phyloP scores from a whole-genome alignment of 352 stramenopile genomes.

The Phytopythium mirpurense region DNA sequence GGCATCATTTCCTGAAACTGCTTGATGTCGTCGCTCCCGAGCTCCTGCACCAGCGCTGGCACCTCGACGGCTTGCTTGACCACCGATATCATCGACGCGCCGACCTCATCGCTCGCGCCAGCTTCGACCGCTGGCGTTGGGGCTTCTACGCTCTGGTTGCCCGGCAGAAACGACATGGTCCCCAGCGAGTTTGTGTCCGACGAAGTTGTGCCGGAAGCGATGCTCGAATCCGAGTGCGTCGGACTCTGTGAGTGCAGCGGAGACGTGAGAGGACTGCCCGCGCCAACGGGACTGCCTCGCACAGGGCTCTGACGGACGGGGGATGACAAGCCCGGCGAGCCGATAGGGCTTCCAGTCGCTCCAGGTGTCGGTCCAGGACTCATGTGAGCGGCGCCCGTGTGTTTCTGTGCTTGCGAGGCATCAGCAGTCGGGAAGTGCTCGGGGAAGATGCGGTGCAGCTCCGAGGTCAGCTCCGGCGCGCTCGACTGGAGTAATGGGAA shows the following conservation, averaged over 20 bases:
- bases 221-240: slow-evolving; percentile 59
- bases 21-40: slow-evolving; percentile 72
- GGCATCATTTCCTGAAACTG: slow-evolving; percentile 72
- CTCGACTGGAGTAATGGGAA: slow-evolving; percentile 68
- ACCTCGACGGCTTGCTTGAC: slow-evolving; percentile 30
- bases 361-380: slow-evolving; percentile 12
- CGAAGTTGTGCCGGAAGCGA: slow-evolving; percentile 36
- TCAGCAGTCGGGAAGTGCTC: slow-evolving; percentile 75
- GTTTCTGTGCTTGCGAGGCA: slow-evolving; percentile 26
- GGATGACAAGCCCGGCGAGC: slow-evolving; percentile 32
- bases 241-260: slow-evolving; percentile 56
- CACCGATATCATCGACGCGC: slow-evolving; percentile 12
- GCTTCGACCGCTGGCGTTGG: slow-evolving; percentile 18
- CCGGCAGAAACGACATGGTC: slow-evolving; percentile 71
- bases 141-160: slow-evolving; percentile 41
- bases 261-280: slow-evolving; percentile 49
- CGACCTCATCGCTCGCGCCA: slow-evolving; percentile 12
- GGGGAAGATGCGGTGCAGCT: slow-evolving; percentile 77
- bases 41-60: slow-evolving; percentile 44
- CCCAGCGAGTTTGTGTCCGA: slow-evolving; percentile 63
- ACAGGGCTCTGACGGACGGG: slow-evolving; percentile 44
- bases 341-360: slow-evolving; percentile 27
- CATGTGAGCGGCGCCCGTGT: slow-evolving; percentile 20
- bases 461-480: slow-evolving; percentile 59
- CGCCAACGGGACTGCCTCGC: slow-evolving; percentile 36